Conservation (phyloP, 1,139 yeast species). For the Scheffersomyces titani region DNA sequence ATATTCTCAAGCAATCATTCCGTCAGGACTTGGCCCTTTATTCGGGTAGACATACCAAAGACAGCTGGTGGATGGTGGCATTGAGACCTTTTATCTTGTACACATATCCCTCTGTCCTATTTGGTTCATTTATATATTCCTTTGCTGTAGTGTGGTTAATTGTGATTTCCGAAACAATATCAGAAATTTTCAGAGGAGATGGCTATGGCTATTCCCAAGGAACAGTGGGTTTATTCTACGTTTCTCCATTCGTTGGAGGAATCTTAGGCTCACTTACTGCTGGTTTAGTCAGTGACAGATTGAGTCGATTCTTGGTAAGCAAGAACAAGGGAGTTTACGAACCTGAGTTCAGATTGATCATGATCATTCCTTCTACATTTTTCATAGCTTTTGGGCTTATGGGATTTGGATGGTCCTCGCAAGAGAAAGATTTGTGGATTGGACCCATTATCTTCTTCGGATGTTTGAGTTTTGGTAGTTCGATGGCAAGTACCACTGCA, state of each 20-base stretch:
- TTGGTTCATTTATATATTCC: conserved; percentile 54
- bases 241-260: conserved; percentile 62
- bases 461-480: conserved; percentile 58
- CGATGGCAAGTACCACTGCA: conserved; percentile 62
- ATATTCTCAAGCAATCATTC: conserved; percentile 17
- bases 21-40: conserved; percentile 22
- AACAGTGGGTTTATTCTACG: conserved; percentile 57
- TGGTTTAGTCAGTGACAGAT: conserved; percentile 51
- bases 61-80: conserved; percentile 60
- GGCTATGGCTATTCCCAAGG: conserved; percentile 52
- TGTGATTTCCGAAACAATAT: conserved; percentile 58
- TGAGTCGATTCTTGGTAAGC: conserved; percentile 38
- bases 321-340: conserved; percentile 58
- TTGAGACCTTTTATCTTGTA: conserved; percentile 56
- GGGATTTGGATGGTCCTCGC: conserved; percentile 65
- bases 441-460: conserved; percentile 62
- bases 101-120: conserved; percentile 54
- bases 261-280: conserved; percentile 56
- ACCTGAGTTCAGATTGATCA: conserved; percentile 60
- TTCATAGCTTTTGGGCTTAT: conserved; percentile 51
- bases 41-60: conserved; percentile 50
- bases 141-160: conserved; percentile 67
- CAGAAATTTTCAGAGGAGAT: conserved; percentile 45
- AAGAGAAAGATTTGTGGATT: conserved; percentile 52
- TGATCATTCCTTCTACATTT: conserved; percentile 54